Evolutionary conservation across 208 protist genomes (phyloP).

Genomic region (Wallacemonas rigidus): DNA sequence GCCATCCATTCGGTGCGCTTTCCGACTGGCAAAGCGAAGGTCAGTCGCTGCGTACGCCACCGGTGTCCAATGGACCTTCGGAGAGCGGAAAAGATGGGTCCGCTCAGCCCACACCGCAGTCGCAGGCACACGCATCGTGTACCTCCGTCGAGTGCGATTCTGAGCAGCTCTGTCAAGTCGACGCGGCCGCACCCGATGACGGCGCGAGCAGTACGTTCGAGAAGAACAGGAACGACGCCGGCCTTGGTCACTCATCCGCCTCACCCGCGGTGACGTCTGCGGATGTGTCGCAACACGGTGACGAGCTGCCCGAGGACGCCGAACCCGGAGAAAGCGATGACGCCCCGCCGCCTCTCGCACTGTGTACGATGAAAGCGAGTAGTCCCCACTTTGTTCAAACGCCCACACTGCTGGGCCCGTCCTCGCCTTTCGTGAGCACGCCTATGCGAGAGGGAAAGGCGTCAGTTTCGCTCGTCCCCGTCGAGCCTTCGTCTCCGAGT

Average conservation of each 20-base stretch:
- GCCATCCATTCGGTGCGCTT: not conserved
- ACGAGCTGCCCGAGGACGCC: not conserved
- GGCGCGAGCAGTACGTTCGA: no score
- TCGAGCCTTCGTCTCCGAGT: not conserved
- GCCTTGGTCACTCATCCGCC: no score
- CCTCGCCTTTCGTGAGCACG: slow-evolving; percentile 1
- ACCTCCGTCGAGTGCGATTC: not conserved
- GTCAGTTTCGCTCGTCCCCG: not conserved
- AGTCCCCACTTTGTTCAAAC: not conserved
- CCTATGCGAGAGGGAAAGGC: not conserved
- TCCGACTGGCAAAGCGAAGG: not conserved
- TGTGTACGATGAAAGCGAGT: slow-evolving; percentile 11
- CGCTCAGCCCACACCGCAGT: not conserved
- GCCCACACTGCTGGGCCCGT: not conserved
- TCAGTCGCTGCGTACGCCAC: not conserved
- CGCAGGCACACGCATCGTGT: not conserved
- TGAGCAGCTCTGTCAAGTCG: no score
- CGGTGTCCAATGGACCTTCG: slow-evolving; percentile 7
- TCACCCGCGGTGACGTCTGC: no score
- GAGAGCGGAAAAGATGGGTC: slow-evolving; percentile 3
- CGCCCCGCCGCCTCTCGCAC: slow-evolving; percentile 8
- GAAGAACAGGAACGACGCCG: no score
- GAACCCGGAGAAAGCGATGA: not conserved
- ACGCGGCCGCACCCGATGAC: no score
- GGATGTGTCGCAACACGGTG: no score